Base-by-base conservation (phyloP, 2,329 filamentous ascomycete genomes). In the Talaromyces sp. region DNA sequence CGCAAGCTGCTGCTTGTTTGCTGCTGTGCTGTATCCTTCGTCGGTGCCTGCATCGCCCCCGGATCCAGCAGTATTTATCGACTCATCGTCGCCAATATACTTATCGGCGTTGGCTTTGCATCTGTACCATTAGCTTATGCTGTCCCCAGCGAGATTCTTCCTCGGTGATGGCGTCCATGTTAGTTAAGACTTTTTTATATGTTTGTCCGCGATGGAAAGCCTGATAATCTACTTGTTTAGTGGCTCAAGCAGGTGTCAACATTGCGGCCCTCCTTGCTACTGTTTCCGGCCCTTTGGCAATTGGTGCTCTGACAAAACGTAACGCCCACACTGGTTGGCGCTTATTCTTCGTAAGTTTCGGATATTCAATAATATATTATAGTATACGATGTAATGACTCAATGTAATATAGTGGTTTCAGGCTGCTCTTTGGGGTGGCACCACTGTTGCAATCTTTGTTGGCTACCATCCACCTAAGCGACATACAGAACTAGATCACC, bases 131-230 rank as follows among this genome's bases (percentile, higher is more conserved):
- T 58, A 31, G 29, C 56, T 27, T 58, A 13, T 51, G 19, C 56
- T 13, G 46, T 58, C 19, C 56, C 56, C 13, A 58, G 56, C n/a
- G 56, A 58, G 56, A 58, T 58, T 11, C 52, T 58, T 9, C 56
- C 56, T 11, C 29, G 56, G 17, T 1, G 52, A 41, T 58, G 56
- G 56, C 52, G 56, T 21, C 56, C 56, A 9, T 52, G 56, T 58
- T 52, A 51, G 38, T 27, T 3, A 27, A 3, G 26, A 27, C n/a
- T n/a, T n/a, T n/a, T n/a, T n/a, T n/a, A n/a, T n/a, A n/a, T n/a
- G n/a, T n/a, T n/a, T n/a, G n/a, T n/a, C n/a, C n/a, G n/a, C n/a
- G n/a, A n/a, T n/a, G n/a, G n/a, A n/a, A n/a, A n/a, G n/a, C n/a
- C n/a, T n/a, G n/a, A n/a, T n/a, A n/a, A n/a, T n/a, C n/a, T n/a